phyloP scores from a whole-genome alignment of 2,329 filamentous ascomycete genomes.

The Fusarium sp. region DNA sequence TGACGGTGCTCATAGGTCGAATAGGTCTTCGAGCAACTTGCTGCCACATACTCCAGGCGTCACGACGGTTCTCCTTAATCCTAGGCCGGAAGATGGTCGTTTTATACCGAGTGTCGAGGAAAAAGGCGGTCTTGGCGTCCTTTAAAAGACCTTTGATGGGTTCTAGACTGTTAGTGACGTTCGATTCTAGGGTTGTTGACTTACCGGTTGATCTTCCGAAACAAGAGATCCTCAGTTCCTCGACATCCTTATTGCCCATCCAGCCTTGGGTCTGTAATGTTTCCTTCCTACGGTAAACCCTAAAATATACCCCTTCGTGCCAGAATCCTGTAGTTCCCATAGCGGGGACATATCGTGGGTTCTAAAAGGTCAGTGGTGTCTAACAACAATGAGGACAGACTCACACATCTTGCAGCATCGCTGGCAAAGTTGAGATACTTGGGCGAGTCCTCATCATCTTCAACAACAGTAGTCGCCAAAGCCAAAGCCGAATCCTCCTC shows the following conservation, averaged over 20 bases:
- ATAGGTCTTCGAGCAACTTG: constrained; percentile 72
- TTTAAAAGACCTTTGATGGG: constrained; percentile 67
- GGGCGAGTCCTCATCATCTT: constrained; percentile 51
- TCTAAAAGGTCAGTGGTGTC: too few species aligned
- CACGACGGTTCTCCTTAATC: constrained; percentile 59
- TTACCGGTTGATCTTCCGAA: constrained; percentile 59
- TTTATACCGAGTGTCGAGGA: constrained; percentile 63
- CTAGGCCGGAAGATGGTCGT: constrained; percentile 68
- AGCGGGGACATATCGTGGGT: constrained; percentile 65
- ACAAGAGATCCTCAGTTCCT: constrained; percentile 65
- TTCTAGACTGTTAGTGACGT: too few species aligned
- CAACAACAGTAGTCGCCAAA: constrained; percentile 52
- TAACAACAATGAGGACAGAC: too few species aligned
- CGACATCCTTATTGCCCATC: constrained; percentile 61
- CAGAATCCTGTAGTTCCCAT: constrained; percentile 65
- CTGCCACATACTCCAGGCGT: constrained; percentile 61
- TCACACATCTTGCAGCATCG: constrained; percentile 63
- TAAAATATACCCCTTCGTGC: constrained; percentile 64
- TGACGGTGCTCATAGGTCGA: constrained; percentile 78
- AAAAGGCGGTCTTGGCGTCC: constrained; percentile 64
- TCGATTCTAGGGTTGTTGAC: too few species aligned
- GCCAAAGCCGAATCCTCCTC: constrained; percentile 58
- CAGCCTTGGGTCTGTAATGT: constrained; percentile 50
- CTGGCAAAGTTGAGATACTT: constrained; percentile 69
- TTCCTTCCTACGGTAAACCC: constrained; percentile 59